phyloP scores from a whole-genome alignment of 371 early-diverging fungal genomes.

The Mucor racemosus region DNA sequence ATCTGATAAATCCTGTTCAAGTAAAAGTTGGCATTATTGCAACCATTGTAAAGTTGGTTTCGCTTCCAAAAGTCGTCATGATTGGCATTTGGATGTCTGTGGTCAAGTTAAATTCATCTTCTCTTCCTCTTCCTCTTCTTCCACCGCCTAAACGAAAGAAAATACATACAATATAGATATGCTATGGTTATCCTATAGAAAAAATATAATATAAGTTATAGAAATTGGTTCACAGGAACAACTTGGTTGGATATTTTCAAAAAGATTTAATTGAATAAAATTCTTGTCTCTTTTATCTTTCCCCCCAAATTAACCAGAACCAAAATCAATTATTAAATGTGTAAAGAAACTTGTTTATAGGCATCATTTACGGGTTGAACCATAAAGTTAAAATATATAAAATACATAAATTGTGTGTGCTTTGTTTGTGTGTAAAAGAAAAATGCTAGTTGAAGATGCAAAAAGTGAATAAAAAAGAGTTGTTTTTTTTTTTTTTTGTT shows the following conservation, averaged over 20 bases:
- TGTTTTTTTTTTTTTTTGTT: not conserved
- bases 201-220: conserved; percentile 1
- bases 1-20: not conserved
- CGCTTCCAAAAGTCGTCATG: conserved; percentile 28
- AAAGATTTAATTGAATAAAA: not conserved
- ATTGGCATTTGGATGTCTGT: conserved; percentile 37
- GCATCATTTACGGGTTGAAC: conserved; percentile 7
- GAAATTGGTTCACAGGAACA: not conserved
- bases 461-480: no score
- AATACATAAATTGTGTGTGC: not conserved
- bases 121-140: not conserved
- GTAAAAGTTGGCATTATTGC: conserved; percentile 31
- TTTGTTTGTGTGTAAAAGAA: not conserved
- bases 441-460: conserved; percentile 16
- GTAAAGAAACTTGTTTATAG: not conserved
- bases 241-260: conserved; percentile 3
- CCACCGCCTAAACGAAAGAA: not conserved
- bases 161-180: not conserved
- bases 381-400: not conserved
- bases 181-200: not conserved
- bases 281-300: not conserved
- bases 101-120: not conserved
- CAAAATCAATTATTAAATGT: not conserved
- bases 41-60: conserved; percentile 34
- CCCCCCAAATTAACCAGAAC: conserved; percentile 6